Conservation (phyloP, 2,329 filamentous ascomycete genomes). For the Bertia moriformis region DNA sequence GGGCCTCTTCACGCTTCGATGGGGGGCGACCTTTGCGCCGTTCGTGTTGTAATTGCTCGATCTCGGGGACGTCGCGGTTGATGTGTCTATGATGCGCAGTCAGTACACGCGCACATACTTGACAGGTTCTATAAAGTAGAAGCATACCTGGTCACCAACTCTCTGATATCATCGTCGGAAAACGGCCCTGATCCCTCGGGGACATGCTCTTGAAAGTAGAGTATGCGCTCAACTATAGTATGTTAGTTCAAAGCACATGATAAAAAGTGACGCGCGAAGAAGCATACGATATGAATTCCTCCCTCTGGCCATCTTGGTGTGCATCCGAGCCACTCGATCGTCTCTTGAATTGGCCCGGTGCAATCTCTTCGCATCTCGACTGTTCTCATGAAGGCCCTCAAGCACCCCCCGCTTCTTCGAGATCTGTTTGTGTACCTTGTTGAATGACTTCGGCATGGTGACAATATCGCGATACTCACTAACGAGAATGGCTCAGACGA, state of each 20-base stretch:
- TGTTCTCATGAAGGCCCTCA: neutral
- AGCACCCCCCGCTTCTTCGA: neutral
- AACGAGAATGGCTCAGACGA: no score
- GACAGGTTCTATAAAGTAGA: neutral
- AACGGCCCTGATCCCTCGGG: neutral
- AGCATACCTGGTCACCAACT: neutral
- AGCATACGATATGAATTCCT: neutral
- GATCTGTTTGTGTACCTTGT: neutral
- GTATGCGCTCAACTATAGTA: neutral
- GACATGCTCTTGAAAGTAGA: neutral
- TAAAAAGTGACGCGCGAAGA: neutral
- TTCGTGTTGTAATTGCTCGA: neutral
- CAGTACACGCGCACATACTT: neutral
- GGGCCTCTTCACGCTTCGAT: neutral
- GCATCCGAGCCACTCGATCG: neutral
- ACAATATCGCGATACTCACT: no score
- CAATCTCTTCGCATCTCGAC: neutral
- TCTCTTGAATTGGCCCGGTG: neutral
- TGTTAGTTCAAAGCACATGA: neutral
- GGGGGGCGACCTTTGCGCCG: neutral
- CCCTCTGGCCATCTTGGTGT: neutral
- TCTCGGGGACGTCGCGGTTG: neutral
- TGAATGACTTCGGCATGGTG: neutral
- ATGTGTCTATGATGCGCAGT: neutral
- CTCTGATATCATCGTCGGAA: neutral